Conservation (phyloP, 2,329 filamentous ascomycete species). For the Phaeoacremonium minimum region DNA sequence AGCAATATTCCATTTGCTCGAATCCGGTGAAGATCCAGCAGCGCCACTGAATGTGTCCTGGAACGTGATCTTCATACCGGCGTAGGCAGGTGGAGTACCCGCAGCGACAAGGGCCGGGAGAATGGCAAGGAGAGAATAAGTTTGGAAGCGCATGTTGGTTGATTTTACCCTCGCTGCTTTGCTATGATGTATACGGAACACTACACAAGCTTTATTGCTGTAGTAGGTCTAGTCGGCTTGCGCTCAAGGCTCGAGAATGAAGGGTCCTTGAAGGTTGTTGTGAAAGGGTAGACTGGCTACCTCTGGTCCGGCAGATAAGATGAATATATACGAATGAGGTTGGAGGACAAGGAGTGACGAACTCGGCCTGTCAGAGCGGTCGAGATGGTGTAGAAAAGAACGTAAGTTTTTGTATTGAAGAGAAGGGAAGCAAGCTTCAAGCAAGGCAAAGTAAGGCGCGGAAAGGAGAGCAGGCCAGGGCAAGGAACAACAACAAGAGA, state of each 20-base stretch:
- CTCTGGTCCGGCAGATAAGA: not conserved
- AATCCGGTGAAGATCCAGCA: constrained; percentile 25
- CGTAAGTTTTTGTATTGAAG: constrained; percentile 7
- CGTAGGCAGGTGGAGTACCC: constrained; percentile 30
- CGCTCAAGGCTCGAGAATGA: not conserved
- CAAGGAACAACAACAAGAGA: not conserved
- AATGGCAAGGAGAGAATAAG: constrained; percentile 20
- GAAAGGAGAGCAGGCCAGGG: not conserved
- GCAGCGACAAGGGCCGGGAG: constrained; percentile 26
- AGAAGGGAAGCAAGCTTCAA: constrained; percentile 4
- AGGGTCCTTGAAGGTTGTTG: not conserved
- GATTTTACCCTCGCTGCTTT: constrained; percentile 1
- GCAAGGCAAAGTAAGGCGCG: constrained; percentile 6
- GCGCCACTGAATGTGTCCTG: constrained; percentile 36
- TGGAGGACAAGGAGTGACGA: constrained; percentile 1
- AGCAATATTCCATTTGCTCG: constrained; percentile 35
- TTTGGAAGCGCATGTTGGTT: constrained; percentile 7
- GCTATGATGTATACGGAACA: constrained; percentile 2
- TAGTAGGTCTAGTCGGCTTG: not conserved
- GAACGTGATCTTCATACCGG: constrained; percentile 25
- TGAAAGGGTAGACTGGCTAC: constrained; percentile 7
- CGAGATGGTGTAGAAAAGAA: constrained; percentile 5
- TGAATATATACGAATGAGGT: not conserved
- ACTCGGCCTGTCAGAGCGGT: constrained; percentile 1
- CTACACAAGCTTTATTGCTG: too few relatives aligned